A percentile compares a stretch with the other conserved stretches of the same genome.
Conservation (phyloP, 129 eudicot species). For the Erigeron canadensis region DNA sequence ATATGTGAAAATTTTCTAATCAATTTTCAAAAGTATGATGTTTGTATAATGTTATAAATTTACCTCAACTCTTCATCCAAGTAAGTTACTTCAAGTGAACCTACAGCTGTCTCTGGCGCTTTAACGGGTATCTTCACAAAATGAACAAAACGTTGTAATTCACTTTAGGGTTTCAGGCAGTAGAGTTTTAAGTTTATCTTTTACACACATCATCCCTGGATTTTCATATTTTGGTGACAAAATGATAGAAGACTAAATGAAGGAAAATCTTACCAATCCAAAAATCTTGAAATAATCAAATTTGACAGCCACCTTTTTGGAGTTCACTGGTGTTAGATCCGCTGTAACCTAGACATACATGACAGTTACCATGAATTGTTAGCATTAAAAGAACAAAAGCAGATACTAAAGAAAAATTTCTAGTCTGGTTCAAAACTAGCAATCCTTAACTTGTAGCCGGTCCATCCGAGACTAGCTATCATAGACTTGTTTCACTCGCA, state of each 20-base stretch:
- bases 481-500: too few species aligned
- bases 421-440: too few species aligned
- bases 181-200: neutral
- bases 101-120: constrained; percentile 62
- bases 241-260: neutral
- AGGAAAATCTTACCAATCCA: constrained; percentile 46
- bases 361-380: neutral
- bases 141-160: neutral
- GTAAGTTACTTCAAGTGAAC: constrained; percentile 72
- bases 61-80: constrained; percentile 78
- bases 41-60: neutral
- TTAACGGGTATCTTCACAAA: constrained; percentile 48
- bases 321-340: constrained; percentile 56
- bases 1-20: neutral
- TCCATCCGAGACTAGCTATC: too few species aligned
- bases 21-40: neutral
- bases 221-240: neutral
- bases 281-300: constrained; percentile 66
- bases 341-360: constrained; percentile 57
- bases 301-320: constrained; percentile 64
- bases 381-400: neutral
- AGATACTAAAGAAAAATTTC: neutral
- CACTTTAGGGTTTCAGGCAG: neutral
- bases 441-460: too few species aligned
- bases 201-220: neutral